Evolutionary conservation across 768 basidiomycete species (phyloP).

Genomic region (Hygrocybe punicea): DNA sequence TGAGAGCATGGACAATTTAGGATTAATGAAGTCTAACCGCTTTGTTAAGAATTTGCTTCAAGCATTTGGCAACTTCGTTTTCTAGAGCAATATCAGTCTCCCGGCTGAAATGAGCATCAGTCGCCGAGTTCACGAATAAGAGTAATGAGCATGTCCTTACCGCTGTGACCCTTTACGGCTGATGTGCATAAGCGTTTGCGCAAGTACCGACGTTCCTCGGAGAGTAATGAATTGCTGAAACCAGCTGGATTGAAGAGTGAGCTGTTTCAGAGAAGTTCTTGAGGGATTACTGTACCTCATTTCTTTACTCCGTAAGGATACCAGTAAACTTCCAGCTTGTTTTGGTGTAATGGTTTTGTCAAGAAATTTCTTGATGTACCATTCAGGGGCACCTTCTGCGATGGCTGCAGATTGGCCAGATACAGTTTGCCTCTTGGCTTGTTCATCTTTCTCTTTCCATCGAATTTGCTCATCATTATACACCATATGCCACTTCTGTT

Average conservation of each 20-base stretch:
- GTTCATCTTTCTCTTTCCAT: slow-evolving; percentile 70
- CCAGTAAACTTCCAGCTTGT: slow-evolving; percentile 71
- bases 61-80: slow-evolving; percentile 83
- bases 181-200: slow-evolving; percentile 70
- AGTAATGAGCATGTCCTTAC: slow-evolving; percentile 35
- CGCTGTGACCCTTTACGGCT: slow-evolving; percentile 65
- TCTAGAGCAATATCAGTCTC: slow-evolving; percentile 71
- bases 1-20: slow-evolving; percentile 8
- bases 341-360: slow-evolving; percentile 80
- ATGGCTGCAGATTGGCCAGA: slow-evolving; percentile 51
- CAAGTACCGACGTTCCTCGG: slow-evolving; percentile 82
- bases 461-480: slow-evolving; percentile 76
- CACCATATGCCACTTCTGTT: slow-evolving; percentile 92
- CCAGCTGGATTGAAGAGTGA: slow-evolving; percentile 54
- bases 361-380: slow-evolving; percentile 89
- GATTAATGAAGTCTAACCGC: slow-evolving; percentile 38
- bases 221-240: slow-evolving; percentile 69
- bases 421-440: slow-evolving; percentile 57
- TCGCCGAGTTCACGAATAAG: not conserved
- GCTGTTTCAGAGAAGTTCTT: not conserved
- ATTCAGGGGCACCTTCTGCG: slow-evolving; percentile 77
- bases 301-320: slow-evolving; percentile 77
- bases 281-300: slow-evolving; percentile 52
- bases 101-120: slow-evolving; percentile 38
- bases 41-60: slow-evolving; percentile 77